Evolutionary conservation across 192 early-diverging fungal genomes (phyloP).

Genomic region (Coemansia sp.): DNA sequence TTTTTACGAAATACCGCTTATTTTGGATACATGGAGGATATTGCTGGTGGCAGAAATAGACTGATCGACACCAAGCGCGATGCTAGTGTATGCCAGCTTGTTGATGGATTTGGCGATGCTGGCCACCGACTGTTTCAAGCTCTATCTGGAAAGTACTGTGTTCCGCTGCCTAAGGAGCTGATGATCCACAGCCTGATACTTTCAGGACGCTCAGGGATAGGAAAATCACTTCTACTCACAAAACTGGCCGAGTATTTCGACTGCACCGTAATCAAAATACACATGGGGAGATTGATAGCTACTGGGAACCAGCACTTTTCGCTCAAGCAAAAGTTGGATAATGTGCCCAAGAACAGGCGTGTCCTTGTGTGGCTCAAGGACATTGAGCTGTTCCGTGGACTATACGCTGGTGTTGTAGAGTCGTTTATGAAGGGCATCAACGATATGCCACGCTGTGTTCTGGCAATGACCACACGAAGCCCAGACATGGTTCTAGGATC

Average conservation of each 20-base stretch:
- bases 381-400: conserved; percentile 34
- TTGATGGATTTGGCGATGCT: conserved; percentile 44
- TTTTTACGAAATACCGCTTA: not conserved
- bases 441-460: conserved; percentile 21
- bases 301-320: conserved; percentile 32
- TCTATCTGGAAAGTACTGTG: conserved; percentile 20
- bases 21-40: not conserved
- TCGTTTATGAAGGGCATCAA: conserved; percentile 14
- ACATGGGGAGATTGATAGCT: conserved; percentile 32
- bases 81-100: conserved; percentile 1
- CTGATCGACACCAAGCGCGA: not conserved
- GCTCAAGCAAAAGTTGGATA: conserved; percentile 17
- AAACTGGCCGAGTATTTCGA: conserved; percentile 16
- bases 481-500: conserved; percentile 34
- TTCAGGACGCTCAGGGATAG: conserved; percentile 46
- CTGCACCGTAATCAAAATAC: conserved; percentile 17
- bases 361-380: conserved; percentile 41
- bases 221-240: conserved; percentile 44
- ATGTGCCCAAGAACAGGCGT: conserved; percentile 6
- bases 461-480: conserved; percentile 49
- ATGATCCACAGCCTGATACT: conserved; percentile 32
- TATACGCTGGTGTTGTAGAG: conserved; percentile 29
- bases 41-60: not conserved
- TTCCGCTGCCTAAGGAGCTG: conserved; percentile 6
- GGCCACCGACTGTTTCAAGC: conserved; percentile 31